Evolutionary conservation across 371 early-diverging fungal species (phyloP).

Genomic region (Mucor sp.): DNA sequence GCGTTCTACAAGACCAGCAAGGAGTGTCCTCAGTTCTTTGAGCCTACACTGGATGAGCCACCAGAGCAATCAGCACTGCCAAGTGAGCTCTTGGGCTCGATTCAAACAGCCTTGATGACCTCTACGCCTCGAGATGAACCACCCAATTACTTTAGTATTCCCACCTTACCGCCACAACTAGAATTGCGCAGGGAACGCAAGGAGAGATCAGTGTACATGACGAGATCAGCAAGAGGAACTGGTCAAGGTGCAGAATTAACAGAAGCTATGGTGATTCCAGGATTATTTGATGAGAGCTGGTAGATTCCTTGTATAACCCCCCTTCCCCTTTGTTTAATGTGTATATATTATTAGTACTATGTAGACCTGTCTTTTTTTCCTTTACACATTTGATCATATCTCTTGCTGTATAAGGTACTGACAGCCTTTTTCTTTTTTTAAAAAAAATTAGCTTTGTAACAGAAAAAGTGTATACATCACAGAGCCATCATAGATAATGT

Average conservation of each 20-base stretch:
- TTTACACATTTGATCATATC: not conserved
- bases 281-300: slow-evolving; percentile 43
- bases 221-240: slow-evolving; percentile 22
- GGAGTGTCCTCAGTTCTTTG: slow-evolving; percentile 40
- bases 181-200: slow-evolving; percentile 31
- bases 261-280: slow-evolving; percentile 33
- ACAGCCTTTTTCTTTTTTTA: too few species aligned
- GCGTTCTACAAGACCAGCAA: slow-evolving; percentile 21
- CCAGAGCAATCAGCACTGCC: slow-evolving; percentile 25
- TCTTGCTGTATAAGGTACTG: too few species aligned
- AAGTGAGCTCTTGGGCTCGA: slow-evolving; percentile 25
- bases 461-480: too few species aligned
- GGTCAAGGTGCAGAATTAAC: slow-evolving; percentile 20
- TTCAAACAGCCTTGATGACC: slow-evolving; percentile 27
- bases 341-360: not conserved
- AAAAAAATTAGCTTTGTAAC: too few species aligned
- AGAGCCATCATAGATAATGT: too few species aligned
- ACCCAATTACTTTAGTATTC: slow-evolving; percentile 38
- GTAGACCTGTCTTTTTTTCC: not conserved
- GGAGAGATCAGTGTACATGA: slow-evolving; percentile 28
- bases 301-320: not conserved
- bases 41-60: slow-evolving; percentile 33
- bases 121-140: slow-evolving; percentile 24
- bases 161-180: slow-evolving; percentile 35
- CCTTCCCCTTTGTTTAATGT: not conserved